These are phyloP conservation scores for Xylaria digitata DNA, from an alignment of 2,329 filamentous ascomycete species.

Conservation along the genomic window DNA sequence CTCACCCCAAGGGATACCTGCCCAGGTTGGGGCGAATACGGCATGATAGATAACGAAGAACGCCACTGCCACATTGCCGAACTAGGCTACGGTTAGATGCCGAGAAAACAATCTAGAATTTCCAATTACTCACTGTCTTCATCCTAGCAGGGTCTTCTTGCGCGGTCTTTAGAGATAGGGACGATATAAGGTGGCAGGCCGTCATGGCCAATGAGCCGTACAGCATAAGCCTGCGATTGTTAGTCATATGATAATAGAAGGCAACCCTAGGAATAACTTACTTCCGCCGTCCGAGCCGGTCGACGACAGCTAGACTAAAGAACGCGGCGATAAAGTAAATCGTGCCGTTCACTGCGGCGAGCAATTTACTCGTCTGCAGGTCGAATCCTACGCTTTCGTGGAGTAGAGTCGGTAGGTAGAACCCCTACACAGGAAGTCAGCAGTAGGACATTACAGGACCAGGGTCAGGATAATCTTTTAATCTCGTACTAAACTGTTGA, in stretches of 20 bases:
- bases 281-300: slow-evolving; percentile 56
- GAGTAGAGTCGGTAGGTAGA: slow-evolving; percentile 65
- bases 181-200: slow-evolving; percentile 53
- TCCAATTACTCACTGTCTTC: slow-evolving; percentile 41
- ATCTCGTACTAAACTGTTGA: slow-evolving; percentile 51
- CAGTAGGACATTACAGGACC: slow-evolving; percentile 34
- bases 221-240: slow-evolving; percentile 50
- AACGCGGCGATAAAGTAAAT: slow-evolving; percentile 54
- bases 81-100: slow-evolving; percentile 41
- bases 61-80: slow-evolving; percentile 55
- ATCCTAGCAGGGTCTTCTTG: slow-evolving; percentile 48
- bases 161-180: slow-evolving; percentile 50
- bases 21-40: slow-evolving; percentile 56
- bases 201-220: slow-evolving; percentile 53
- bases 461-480: background rate
- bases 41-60: slow-evolving; percentile 59
- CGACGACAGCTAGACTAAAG: slow-evolving; percentile 54
- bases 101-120: background rate
- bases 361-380: slow-evolving; percentile 57
- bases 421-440: slow-evolving; percentile 45
- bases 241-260: background rate
- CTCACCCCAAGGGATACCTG: slow-evolving; percentile 53
- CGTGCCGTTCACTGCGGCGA: slow-evolving; percentile 64
- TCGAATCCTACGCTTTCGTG: slow-evolving; percentile 65
- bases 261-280: slow-evolving; percentile 21